phyloP scores from a whole-genome alignment of 2,329 filamentous ascomycete species.

The Fusarium protoensiforme region DNA sequence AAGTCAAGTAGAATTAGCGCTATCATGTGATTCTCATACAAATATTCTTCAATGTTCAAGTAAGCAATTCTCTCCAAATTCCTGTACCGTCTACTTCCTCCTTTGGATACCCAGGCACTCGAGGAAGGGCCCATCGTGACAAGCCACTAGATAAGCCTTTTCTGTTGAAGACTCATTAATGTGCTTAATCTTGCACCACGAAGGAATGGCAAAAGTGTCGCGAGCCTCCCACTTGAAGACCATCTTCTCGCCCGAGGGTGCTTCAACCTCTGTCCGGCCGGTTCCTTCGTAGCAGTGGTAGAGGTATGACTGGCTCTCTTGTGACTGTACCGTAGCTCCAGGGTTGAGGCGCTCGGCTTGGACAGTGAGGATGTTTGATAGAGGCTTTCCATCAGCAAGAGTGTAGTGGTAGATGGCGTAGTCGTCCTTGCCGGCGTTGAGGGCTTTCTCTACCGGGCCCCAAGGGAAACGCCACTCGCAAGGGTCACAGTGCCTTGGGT shows the following conservation, averaged over 20 bases:
- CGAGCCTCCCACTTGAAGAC: slow-evolving; percentile 56
- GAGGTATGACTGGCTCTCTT: slow-evolving; percentile 61
- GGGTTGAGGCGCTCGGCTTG: slow-evolving; percentile 60
- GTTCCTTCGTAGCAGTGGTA: slow-evolving; percentile 64
- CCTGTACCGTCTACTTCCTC: background rate
- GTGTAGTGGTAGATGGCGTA: slow-evolving; percentile 52
- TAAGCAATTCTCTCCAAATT: background rate
- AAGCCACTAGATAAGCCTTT: slow-evolving; percentile 48
- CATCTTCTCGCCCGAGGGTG: slow-evolving; percentile 43
- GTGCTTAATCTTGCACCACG: slow-evolving; percentile 63
- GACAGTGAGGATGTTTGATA: slow-evolving; percentile 59
- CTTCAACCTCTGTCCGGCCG: slow-evolving; percentile 55
- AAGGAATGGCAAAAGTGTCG: slow-evolving; percentile 65
- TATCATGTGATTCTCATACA: background rate
- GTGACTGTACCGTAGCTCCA: slow-evolving; percentile 47
- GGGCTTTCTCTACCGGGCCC: slow-evolving; percentile 51
- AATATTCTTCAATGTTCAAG: background rate
- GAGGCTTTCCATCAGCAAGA: slow-evolving; percentile 39
- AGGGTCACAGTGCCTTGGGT: slow-evolving; percentile 46
- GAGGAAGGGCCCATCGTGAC: slow-evolving; percentile 49
- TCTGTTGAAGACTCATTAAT: slow-evolving; percentile 46
- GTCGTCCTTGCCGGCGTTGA: slow-evolving; percentile 48
- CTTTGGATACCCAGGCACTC: slow-evolving; percentile 30
- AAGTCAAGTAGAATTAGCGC: background rate
- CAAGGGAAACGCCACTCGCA: slow-evolving; percentile 57